Evolutionary conservation across 2,329 filamentous ascomycete genomes (phyloP).

Genomic region (Blastomyces parvus): DNA sequence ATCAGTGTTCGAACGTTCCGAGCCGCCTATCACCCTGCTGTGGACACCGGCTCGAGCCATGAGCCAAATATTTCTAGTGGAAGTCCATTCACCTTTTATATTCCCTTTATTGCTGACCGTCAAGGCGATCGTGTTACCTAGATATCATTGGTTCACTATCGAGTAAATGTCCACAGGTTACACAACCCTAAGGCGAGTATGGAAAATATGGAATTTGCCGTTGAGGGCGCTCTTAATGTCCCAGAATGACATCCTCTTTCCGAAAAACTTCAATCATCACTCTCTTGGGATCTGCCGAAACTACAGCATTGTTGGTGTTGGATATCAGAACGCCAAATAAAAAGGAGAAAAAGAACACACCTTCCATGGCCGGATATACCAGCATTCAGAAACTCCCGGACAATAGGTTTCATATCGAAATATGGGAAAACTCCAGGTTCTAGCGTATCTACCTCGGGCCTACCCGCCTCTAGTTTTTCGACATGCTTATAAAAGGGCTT

Average conservation of each 20-base stretch:
- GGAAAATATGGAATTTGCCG: not conserved
- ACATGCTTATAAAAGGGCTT: not conserved
- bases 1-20: not conserved
- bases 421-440: not conserved
- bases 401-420: not conserved
- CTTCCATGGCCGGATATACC: not conserved
- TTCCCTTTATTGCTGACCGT: too few species aligned
- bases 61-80: not conserved
- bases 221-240: not conserved
- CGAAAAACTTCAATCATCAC: not conserved
- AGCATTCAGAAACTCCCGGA: not conserved
- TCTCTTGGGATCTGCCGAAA: not conserved
- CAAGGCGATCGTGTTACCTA: too few species aligned
- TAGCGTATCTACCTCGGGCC: not conserved
- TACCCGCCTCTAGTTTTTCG: not conserved
- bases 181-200: not conserved
- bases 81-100: too few species aligned
- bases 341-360: not conserved
- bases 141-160: too few species aligned
- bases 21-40: not conserved
- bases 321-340: too few species aligned
- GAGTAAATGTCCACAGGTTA: not conserved
- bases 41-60: not conserved
- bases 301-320: not conserved
- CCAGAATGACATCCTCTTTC: not conserved